Percentiles rank a stretch among this genome's conserved stretches.
These are phyloP conservation scores for Hagleromyces aurorensis DNA, from an alignment of 805 yeast species.

Conservation along the genomic window DNA sequence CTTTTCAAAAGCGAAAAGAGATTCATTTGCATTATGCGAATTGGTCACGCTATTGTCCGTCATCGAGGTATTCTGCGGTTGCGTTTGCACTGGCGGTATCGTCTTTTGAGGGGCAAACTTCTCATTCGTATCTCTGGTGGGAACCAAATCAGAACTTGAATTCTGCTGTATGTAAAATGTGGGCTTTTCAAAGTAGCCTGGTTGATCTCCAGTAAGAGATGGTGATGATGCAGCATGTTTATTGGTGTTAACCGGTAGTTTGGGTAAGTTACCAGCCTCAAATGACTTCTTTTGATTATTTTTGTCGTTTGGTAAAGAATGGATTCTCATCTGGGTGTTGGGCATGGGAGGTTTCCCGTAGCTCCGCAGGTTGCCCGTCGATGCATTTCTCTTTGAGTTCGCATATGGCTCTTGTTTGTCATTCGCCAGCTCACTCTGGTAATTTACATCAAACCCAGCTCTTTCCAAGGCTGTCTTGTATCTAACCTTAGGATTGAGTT, in stretches of 20 bases:
- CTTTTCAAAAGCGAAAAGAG: slow-evolving; percentile 1
- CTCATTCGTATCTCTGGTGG: too few species aligned
- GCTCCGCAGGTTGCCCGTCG: slow-evolving; percentile 7
- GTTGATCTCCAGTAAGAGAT: too few species aligned
- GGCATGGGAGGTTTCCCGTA: neutral
- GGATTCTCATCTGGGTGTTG: slow-evolving; percentile 5
- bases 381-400: slow-evolving; percentile 6
- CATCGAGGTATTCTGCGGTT: too few species aligned
- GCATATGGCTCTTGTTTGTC: neutral
- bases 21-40: neutral
- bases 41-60: neutral
- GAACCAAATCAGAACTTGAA: too few species aligned
- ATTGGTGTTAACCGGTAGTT: too few species aligned
- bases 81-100: slow-evolving; percentile 1
- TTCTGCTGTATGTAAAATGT: too few species aligned
- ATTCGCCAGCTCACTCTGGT: slow-evolving; percentile 1
- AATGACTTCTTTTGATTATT: too few species aligned
- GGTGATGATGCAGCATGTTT: too few species aligned
- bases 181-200: too few species aligned
- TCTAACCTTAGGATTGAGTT: slow-evolving; percentile 51
- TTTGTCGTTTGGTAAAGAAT: slow-evolving; percentile 4
- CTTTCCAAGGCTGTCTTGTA: slow-evolving; percentile 70
- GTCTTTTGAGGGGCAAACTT: slow-evolving; percentile 1
- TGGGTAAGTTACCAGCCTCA: too few species aligned
- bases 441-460: slow-evolving; percentile 64